A percentile compares a stretch with the other conserved stretches of the same genome.
These are phyloP conservation scores for Aspergillus jensenii DNA, from an alignment of 2,329 filamentous ascomycete species.

Conservation along the genomic window DNA sequence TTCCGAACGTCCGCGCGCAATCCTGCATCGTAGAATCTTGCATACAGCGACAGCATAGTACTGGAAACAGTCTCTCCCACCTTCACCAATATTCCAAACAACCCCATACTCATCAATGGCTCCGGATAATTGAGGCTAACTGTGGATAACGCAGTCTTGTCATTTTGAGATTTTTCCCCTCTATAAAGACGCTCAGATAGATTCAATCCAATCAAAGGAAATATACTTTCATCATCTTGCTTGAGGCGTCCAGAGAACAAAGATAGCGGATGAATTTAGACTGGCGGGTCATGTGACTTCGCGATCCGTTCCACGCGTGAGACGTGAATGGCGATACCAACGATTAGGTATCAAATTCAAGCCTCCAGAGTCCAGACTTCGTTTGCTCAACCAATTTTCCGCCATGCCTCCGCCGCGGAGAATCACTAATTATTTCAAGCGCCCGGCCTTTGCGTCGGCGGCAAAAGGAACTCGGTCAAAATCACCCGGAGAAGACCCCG, in stretches of 20 bases:
- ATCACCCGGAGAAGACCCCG: conserved; percentile 11
- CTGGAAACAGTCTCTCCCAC: not conserved
- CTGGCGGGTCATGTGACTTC: conserved; percentile 18
- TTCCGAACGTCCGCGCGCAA: too few species aligned
- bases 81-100: not conserved
- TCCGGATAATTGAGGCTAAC: not conserved
- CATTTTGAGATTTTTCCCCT: too few species aligned
- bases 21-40: too few species aligned
- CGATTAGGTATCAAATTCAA: not conserved
- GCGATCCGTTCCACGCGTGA: conserved; percentile 15
- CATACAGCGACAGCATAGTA: not conserved
- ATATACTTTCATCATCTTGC: not conserved
- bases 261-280: not conserved
- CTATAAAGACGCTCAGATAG: too few species aligned
- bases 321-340: conserved; percentile 10
- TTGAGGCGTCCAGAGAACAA: not conserved
- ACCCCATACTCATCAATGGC: not conserved
- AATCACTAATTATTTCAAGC: conserved; percentile 51
- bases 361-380: not conserved
- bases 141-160: not conserved
- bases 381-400: not conserved
- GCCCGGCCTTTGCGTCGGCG: conserved; percentile 25
- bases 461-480: conserved; percentile 2
- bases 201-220: too few species aligned
- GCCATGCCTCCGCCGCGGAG: conserved; percentile 29